Evolutionary conservation across 2,329 filamentous ascomycete genomes (phyloP).

Genomic region (Conoideocrella luteorostrata): DNA sequence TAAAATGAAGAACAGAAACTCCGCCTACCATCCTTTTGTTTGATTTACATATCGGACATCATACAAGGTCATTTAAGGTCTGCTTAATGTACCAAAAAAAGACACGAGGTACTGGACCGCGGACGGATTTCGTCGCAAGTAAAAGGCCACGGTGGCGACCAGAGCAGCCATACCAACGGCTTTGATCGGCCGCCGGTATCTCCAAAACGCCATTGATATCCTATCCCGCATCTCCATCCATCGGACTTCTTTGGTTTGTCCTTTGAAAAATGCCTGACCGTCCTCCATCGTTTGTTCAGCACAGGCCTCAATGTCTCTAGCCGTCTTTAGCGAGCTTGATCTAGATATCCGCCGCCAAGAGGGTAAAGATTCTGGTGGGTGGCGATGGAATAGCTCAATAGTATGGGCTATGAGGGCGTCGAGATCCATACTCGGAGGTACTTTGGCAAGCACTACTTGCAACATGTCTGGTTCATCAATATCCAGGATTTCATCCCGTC

Average conservation of each 20-base stretch:
- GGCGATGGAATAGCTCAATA: conserved; percentile 51
- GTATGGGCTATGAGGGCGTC: conserved; percentile 68
- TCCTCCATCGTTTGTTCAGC: conserved; percentile 54
- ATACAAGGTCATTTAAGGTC: too few relatives aligned
- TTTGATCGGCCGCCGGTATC: conserved; percentile 58
- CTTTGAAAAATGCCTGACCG: conserved; percentile 60
- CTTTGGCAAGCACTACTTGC: conserved; percentile 78
- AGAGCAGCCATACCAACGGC: conserved; percentile 58
- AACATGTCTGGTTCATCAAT: conserved; percentile 94
- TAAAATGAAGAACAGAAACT: too few relatives aligned
- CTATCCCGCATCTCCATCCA: conserved; percentile 47
- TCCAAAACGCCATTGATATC: conserved; percentile 41
- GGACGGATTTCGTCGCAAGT: conserved; percentile 47
- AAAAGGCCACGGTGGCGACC: conserved; percentile 62
- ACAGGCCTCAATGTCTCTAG: conserved; percentile 45
- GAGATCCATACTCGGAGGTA: conserved; percentile 74
- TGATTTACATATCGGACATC: too few relatives aligned
- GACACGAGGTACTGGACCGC: conserved; percentile 21
- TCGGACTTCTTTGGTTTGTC: conserved; percentile 66
- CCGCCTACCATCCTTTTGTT: background rate
- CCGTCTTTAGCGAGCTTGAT: conserved; percentile 81
- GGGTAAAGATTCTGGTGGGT: conserved; percentile 67
- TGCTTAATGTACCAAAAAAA: conserved; percentile 16
- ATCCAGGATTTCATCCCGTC: conserved; percentile 77
- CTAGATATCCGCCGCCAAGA: conserved; percentile 67